A percentile compares a stretch with the other conserved stretches of the same genome.
phyloP scores from a whole-genome alignment of 164 flowering plant genomes.

The Stephania yunnanensis region DNA sequence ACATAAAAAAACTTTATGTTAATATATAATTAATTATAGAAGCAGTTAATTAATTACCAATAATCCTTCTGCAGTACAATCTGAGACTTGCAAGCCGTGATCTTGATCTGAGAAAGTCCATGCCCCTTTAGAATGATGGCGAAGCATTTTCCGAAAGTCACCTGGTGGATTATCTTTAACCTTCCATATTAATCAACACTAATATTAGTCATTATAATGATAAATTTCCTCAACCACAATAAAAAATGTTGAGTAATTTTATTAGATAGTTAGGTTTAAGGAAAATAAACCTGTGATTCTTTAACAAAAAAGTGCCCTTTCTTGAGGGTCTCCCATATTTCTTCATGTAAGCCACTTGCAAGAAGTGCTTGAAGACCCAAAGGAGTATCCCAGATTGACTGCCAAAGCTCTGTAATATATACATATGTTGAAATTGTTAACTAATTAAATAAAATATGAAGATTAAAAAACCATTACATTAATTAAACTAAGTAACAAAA shows the following conservation, averaged over 20 bases:
- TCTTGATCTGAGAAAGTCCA: constrained; percentile 94
- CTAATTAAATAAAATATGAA: too few relatives aligned
- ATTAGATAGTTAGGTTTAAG: too few relatives aligned
- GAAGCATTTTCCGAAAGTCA: constrained; percentile 51
- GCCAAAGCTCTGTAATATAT: constrained; percentile 18
- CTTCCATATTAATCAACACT: constrained; percentile 26
- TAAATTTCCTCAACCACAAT: too few relatives aligned
- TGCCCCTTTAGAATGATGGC: constrained; percentile 84
- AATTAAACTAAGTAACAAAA: too few relatives aligned
- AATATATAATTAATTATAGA: background rate
- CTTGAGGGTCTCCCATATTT: constrained; percentile 22
- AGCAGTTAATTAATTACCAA: constrained; percentile 31
- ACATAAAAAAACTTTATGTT: background rate
- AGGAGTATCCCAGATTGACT: constrained; percentile 40
- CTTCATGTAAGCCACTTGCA: constrained; percentile 28
- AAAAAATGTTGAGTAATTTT: too few relatives aligned
- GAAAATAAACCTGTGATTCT: constrained; percentile 28
- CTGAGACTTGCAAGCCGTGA: constrained; percentile 88
- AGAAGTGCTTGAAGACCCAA: constrained; percentile 38
- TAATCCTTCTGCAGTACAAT: constrained; percentile 82
- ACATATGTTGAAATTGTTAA: too few relatives aligned
- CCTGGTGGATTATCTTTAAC: constrained; percentile 57
- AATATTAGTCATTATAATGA: too few relatives aligned
- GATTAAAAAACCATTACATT: too few relatives aligned
- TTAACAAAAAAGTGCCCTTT: constrained; percentile 38